Conservation (phyloP, 2,329 filamentous ascomycete genomes). For the Fusarium fracticaudum region DNA sequence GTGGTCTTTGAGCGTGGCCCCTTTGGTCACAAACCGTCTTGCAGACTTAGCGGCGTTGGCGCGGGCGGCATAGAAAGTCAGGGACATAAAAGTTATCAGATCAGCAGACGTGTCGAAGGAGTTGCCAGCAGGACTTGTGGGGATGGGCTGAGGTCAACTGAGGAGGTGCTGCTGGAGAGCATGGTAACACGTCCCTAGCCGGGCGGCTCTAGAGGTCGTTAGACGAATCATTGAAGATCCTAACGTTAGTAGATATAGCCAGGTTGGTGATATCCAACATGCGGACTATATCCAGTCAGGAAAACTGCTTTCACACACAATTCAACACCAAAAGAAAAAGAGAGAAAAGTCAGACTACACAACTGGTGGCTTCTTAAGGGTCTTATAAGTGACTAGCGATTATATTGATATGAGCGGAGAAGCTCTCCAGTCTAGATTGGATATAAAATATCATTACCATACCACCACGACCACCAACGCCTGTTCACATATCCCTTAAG, state of each 20-base stretch:
- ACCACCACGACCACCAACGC: not conserved
- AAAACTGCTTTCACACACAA: constrained; percentile 9
- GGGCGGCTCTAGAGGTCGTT: constrained; percentile 6
- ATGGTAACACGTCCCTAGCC: constrained; percentile 1
- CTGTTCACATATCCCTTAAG: constrained; percentile 28
- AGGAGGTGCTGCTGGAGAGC: not conserved
- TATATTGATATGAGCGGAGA: constrained; percentile 20
- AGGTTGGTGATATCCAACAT: constrained; percentile 9
- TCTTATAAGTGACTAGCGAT: constrained; percentile 14
- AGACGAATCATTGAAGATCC: constrained; percentile 6
- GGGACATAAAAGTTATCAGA: constrained; percentile 38
- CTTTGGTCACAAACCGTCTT: constrained; percentile 38
- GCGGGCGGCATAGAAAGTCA: constrained; percentile 38
- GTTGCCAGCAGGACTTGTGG: constrained; percentile 36
- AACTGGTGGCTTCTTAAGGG: not conserved
- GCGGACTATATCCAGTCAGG: constrained; percentile 18
- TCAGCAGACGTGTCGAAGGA: constrained; percentile 28
- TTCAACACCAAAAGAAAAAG: not conserved
- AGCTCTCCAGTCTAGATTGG: constrained; percentile 8
- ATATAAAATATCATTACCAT: constrained; percentile 24
- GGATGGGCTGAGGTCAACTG: constrained; percentile 16
- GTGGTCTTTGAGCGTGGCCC: constrained; percentile 32
- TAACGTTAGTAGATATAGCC: constrained; percentile 4
- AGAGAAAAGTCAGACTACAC: not conserved
- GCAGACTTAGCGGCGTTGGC: constrained; percentile 42